These are phyloP conservation scores for Vitellaria paradoxa DNA, from an alignment of 179 eudicot species.

Conservation along the genomic window DNA sequence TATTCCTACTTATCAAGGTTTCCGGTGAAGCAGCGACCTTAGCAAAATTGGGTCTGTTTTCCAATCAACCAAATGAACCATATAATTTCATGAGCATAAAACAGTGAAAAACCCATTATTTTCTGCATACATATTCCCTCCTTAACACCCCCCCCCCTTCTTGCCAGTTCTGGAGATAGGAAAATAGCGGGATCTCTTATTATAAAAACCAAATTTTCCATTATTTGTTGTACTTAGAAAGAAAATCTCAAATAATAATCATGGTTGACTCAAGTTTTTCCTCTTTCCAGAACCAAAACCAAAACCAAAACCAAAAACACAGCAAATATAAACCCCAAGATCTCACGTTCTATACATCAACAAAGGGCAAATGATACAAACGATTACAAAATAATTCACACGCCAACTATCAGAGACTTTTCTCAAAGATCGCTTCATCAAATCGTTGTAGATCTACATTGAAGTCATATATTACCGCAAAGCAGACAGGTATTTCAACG, in stretches of 20 bases:
- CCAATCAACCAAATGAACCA: not conserved
- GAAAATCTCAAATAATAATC: not conserved
- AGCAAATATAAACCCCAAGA: not conserved
- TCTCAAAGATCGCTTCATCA: not conserved
- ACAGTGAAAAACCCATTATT: not conserved
- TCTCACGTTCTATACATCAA: not conserved
- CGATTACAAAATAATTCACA: not conserved
- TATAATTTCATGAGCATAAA: not conserved
- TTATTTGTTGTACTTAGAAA: not conserved
- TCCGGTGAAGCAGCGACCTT: too few species aligned
- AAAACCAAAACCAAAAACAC: not conserved
- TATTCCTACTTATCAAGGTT: not conserved
- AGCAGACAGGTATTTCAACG: not conserved
- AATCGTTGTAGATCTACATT: not conserved
- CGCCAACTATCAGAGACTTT: not conserved
- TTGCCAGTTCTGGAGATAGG: not conserved
- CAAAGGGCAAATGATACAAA: not conserved
- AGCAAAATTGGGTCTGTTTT: too few species aligned
- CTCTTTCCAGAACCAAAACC: not conserved
- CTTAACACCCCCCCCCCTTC: not conserved
- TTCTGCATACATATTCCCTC: not conserved
- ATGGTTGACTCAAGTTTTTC: not conserved
- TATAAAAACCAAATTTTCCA: not conserved
- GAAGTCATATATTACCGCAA: not conserved
- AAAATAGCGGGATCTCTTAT: not conserved